Percentiles rank a stretch among this genome's conserved stretches.
Evolutionary conservation across 1,284 basidiomycete species (phyloP).

Genomic region (Leccinum discolor): DNA sequence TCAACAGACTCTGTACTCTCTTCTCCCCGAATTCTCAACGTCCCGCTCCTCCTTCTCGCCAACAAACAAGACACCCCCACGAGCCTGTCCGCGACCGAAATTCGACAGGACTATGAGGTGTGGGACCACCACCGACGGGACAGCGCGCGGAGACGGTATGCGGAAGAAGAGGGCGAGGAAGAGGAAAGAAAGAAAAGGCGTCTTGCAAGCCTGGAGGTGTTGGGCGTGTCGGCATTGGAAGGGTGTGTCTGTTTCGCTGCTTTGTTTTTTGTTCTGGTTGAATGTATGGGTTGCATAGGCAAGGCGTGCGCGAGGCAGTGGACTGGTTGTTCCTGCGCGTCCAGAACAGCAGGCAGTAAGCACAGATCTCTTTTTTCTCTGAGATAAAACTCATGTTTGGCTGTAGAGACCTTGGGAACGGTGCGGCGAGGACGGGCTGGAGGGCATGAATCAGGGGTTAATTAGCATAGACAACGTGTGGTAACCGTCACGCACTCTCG

Average conservation of each 20-base stretch:
- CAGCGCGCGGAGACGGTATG: conserved; percentile 50
- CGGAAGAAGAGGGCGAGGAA: conserved; percentile 32
- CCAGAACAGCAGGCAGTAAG: conserved; percentile 76
- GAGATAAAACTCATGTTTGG: neutral
- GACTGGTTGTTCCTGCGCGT: conserved; percentile 94
- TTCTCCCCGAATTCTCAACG: conserved; percentile 82
- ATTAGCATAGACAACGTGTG: too few relatives aligned
- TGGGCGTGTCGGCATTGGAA: conserved; percentile 87
- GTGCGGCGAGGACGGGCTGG: conserved; percentile 12
- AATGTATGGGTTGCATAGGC: conserved; percentile 46
- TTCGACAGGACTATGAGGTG: conserved; percentile 86
- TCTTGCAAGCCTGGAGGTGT: conserved; percentile 86
- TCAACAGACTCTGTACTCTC: conserved; percentile 78
- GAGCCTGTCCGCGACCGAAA: conserved; percentile 85
- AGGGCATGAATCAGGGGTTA: conserved; percentile 10
- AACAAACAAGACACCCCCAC: conserved; percentile 89
- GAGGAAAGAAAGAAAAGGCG: conserved; percentile 57
- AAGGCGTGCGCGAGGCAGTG: conserved; percentile 86
- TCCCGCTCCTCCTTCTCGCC: conserved; percentile 86
- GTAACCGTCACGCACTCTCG: too few relatives aligned
- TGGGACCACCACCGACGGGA: conserved; percentile 81
- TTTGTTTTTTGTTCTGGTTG: neutral
- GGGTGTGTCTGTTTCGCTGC: conserved; percentile 57
- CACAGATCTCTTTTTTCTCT: neutral
- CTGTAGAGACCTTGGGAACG: conserved; percentile 22